Conservation (phyloP, 2,329 filamentous ascomycete genomes). For the Sclerotinia glacialis region DNA sequence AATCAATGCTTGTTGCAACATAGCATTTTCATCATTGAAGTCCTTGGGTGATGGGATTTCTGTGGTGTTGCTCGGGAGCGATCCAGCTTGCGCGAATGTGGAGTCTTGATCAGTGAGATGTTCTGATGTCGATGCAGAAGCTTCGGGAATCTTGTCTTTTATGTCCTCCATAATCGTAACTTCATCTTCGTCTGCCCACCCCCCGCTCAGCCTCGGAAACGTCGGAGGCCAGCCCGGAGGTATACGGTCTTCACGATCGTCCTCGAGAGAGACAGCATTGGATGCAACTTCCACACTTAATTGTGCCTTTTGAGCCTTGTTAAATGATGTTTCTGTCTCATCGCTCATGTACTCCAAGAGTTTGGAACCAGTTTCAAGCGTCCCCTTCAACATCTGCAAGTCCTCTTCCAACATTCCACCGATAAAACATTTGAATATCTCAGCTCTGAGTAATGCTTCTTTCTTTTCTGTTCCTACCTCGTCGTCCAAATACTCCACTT, state of each 20-base stretch:
- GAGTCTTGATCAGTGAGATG: neutral
- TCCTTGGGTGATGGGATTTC: neutral
- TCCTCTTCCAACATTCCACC: neutral
- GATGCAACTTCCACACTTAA: neutral
- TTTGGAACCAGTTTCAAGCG: neutral
- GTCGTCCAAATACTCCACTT: neutral
- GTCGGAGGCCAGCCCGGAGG: too few relatives aligned
- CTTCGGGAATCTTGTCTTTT: neutral
- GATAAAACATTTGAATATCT: neutral
- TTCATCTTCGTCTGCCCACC: neutral
- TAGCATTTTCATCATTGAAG: neutral
- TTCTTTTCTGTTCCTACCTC: neutral
- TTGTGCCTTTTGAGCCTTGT: neutral
- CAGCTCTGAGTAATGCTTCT: too few relatives aligned
- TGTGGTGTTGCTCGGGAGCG: neutral
- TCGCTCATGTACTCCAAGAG: neutral
- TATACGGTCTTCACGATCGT: neutral
- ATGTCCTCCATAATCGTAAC: neutral
- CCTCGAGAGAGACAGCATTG: neutral
- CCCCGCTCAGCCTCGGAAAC: too few relatives aligned
- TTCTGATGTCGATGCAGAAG: neutral
- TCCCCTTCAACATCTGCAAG: neutral
- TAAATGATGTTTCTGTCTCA: neutral
- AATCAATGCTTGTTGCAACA: constrained; percentile 5
- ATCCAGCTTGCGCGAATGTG: neutral